These are phyloP conservation scores for Diplodia sapinea DNA, from an alignment of 2,329 filamentous ascomycete species.

Conservation along the genomic window DNA sequence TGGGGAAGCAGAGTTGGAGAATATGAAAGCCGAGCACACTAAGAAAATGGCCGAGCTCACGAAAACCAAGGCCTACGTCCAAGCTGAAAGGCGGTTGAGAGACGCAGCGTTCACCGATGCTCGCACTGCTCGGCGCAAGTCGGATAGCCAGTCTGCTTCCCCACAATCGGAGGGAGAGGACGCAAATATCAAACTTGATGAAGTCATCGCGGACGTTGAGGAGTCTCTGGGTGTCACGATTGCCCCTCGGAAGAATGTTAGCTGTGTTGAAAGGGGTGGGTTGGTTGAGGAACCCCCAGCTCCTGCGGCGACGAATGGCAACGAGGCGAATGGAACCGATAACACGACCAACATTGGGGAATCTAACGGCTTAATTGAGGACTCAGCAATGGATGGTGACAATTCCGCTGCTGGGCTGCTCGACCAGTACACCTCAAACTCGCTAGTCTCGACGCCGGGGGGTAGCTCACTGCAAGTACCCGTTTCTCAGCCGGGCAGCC, in stretches of 20 bases:
- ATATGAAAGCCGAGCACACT: constrained; percentile 79
- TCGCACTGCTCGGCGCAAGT: constrained; percentile 40
- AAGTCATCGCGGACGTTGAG: constrained; percentile 78
- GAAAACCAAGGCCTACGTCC: constrained; percentile 70
- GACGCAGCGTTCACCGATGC: constrained; percentile 65
- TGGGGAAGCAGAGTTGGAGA: constrained; percentile 80
- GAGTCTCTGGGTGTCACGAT: constrained; percentile 70
- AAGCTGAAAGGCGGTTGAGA: constrained; percentile 78
- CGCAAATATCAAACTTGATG: constrained; percentile 63
- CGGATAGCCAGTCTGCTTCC: constrained; percentile 55
- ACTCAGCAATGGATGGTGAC: constrained; percentile 41
- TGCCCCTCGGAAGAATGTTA: constrained; percentile 66
- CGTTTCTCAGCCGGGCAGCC: constrained; percentile 56
- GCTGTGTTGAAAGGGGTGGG: constrained; percentile 79
- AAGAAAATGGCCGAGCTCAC: constrained; percentile 76
- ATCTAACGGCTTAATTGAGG: constrained; percentile 23
- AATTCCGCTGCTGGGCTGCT: constrained; percentile 64
- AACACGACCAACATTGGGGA: constrained; percentile 34
- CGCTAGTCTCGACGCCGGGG: constrained; percentile 65
- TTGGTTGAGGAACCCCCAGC: constrained; percentile 61
- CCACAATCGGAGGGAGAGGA: constrained; percentile 36
- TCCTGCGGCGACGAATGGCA: constrained; percentile 41
- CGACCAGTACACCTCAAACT: constrained; percentile 70
- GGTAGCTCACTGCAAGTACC: constrained; percentile 64
- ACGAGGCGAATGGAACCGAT: constrained; percentile 21